Base-by-base conservation (phyloP, 805 yeast genomes). In the Kockiozyma suomiensis region DNA sequence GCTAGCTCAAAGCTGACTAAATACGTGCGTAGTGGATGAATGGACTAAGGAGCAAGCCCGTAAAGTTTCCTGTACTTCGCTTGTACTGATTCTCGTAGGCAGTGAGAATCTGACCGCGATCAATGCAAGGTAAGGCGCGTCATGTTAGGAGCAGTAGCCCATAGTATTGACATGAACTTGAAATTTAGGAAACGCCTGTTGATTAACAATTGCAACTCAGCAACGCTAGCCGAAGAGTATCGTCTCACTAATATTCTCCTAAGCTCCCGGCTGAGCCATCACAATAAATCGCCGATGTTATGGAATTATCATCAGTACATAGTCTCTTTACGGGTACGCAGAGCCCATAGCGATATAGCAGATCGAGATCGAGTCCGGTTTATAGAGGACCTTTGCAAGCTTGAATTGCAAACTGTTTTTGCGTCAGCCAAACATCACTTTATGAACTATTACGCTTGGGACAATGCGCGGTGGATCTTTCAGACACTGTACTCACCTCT, bases 371-470 rank as follows among this genome's bases (percentile, higher is more conserved):
- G 47, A 5, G 49, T 49, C 10, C 25, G 26, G n/a, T 35, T 23
- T 35, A 45, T 59, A 17, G 64, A 61, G 26, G 48, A 50, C 1
- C 21, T 57, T 12, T 61, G 64, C 35, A 47, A 54, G 23, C 5
- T 19, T 6, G 64, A 76, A 60, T 52, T 70, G 33, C 56, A 54
- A 15, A 55, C 70, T 1, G 72, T 81, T 1, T 55, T 72, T 1
- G 51, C 50, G 7, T 78, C 85, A 0, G 75, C 76, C 0, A 67
- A 60, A 25, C 60, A 68, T 12, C 85, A 82, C 64, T 78, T 78
- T 8, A 66, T 75, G 45, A 82, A 81, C 66, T 82, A 82, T 66
- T 81, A 81, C 56, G 82, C 84, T 0, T 75, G 80, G 76, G 67
- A 71, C n/a, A 72, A 75, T 58, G 71, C 79, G 3, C 70, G 79